Base-by-base conservation (phyloP, 257 asterid species). In the Solanum chmielewskii region DNA sequence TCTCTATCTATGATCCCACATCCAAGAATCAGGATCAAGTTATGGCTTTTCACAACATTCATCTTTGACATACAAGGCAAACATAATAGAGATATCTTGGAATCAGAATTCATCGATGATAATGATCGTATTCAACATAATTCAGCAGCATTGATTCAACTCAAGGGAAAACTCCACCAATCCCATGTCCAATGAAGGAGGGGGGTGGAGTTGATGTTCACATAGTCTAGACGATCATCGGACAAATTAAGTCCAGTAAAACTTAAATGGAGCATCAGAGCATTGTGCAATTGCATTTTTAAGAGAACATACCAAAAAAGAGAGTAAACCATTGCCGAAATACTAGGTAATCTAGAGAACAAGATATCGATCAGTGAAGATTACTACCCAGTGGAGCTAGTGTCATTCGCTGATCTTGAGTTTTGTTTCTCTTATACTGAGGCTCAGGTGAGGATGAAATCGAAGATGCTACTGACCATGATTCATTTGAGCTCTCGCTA, bases 291-390 rank as follows among this genome's bases (percentile, higher is more conserved):
- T 89, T 84, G 90, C 91, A 88, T 88, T 89, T 56, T 88, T 87
- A 90, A 87, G 86, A 87, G 86, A 85, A 90, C 90, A 89, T 75
- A 88, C 90, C 85, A 78, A 92, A 89, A 88, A 71, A 69, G 92
- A 86, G 92, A 77, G 89, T 92, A 92, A 92, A 84, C 92, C 96
- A 93, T 87, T 76, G 90, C 94, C 91, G 37, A 84, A 82, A 88
- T 64, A 89, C 88, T 91, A 90, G 84, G 71, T 85, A 83, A 91
- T 90, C 84, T 85, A 87, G 89, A 87, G 86, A 86, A 83, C 60
- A 75, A 14, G 87, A 83, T 89, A 90, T 14, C 4, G 42, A 45
- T 92, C 88, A 90, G 87, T 75, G 87, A 88, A 84, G 88, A 84
- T 77, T 69, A 87, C 78, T 82, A 33, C 84, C 87, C 45, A 86